These are phyloP conservation scores for Gypsophila paniculata DNA, from an alignment of 179 eudicot genomes.

Conservation along the genomic window DNA sequence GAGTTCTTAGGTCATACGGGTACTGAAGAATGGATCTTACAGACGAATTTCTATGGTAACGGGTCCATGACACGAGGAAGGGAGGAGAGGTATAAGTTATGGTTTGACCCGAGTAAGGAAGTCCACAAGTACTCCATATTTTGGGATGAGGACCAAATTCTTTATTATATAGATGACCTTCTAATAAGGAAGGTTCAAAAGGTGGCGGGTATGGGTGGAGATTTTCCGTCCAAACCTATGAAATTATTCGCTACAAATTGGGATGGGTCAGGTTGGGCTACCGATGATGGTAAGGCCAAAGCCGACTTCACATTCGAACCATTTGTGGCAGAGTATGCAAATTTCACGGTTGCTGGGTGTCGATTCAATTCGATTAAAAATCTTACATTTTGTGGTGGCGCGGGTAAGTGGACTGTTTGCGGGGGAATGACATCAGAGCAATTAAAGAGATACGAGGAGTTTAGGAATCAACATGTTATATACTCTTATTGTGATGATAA, in stretches of 20 bases:
- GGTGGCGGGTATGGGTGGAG: constrained; percentile 51
- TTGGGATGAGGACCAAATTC: no score
- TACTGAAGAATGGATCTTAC: constrained; percentile 18
- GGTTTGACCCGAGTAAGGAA: constrained; percentile 74
- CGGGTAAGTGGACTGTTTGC: no score
- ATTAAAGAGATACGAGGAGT: no score
- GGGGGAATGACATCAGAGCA: no score
- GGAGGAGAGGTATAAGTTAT: constrained; percentile 68
- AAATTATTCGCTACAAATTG: constrained; percentile 69
- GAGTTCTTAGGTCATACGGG: constrained; percentile 70
- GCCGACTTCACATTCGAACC: constrained; percentile 58
- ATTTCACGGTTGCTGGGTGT: constrained; percentile 54
- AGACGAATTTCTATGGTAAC: no score
- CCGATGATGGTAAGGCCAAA: constrained; percentile 49
- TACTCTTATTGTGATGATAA: no score
- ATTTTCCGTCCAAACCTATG: no score
- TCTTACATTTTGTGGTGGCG: not conserved
- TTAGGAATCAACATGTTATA: no score
- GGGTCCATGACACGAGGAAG: constrained; percentile 49
- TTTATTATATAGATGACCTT: constrained; percentile 53
- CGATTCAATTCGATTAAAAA: constrained; percentile 15
- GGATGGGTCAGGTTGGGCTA: constrained; percentile 81
- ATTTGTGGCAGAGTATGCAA: constrained; percentile 48
- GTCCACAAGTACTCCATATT: constrained; percentile 65
- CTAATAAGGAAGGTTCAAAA: constrained; percentile 42